Percentiles rank a stretch among this genome's conserved stretches.
Evolutionary conservation across 192 early-diverging fungal genomes (phyloP).

Genomic region (Jimgerdemannia flammicorona): DNA sequence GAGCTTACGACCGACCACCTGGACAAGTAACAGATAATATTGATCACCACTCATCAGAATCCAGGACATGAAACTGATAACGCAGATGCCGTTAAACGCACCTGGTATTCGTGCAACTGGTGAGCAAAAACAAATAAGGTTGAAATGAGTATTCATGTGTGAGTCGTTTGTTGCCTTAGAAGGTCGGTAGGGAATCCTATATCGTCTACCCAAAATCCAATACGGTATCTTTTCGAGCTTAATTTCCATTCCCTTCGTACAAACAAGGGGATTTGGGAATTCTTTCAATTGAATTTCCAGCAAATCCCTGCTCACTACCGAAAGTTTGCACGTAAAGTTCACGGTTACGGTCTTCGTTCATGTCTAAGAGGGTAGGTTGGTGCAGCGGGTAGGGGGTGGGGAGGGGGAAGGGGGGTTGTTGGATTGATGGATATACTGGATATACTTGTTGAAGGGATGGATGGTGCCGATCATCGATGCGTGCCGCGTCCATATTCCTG

Average conservation of each 20-base stretch:
- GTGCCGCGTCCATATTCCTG: background rate
- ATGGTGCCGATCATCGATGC: background rate
- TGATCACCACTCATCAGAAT: background rate
- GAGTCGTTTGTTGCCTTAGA: background rate
- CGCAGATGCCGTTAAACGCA: background rate
- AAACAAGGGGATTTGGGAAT: background rate
- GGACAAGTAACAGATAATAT: slow-evolving; percentile 13
- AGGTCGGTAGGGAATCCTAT: background rate
- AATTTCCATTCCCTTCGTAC: background rate
- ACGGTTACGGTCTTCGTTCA: background rate
- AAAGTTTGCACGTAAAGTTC: background rate
- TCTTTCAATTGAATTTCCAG: background rate
- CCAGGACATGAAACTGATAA: background rate
- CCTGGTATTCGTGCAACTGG: slow-evolving; percentile 52
- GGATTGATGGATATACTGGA: background rate
- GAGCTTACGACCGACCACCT: slow-evolving; percentile 94
- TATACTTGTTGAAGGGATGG: background rate
- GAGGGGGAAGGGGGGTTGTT: background rate
- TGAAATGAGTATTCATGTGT: background rate
- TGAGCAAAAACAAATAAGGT: background rate
- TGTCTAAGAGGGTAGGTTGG: background rate
- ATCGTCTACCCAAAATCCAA: no score
- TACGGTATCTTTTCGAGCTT: no score
- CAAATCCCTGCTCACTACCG: background rate
- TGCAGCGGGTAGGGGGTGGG: background rate